Evolutionary conservation across 345 rosid species (phyloP).

Genomic region (Passiflora organensis): DNA sequence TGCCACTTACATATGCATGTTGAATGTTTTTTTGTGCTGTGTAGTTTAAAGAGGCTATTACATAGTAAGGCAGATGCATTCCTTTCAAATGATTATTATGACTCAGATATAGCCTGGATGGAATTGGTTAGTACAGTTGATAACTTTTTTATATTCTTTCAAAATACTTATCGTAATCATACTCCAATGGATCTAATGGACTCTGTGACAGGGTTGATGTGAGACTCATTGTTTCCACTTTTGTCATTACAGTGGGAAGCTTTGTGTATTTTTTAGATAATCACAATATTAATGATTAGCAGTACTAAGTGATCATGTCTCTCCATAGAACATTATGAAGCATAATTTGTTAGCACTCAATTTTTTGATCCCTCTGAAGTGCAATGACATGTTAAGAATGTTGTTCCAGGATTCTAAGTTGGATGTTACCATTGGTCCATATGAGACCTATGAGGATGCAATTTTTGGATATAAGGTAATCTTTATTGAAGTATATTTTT

Average conservation of each 20-base stretch:
- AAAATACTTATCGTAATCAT: no score
- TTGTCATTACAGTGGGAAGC: no score
- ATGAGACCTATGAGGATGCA: conserved; percentile 91
- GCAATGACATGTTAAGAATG: neutral
- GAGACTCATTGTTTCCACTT: no score
- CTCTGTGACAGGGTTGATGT: no score
- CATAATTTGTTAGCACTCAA: no score
- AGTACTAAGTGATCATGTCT: no score
- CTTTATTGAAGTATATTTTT: no score
- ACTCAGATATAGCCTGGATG: conserved; percentile 96
- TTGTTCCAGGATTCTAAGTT: conserved; percentile 68
- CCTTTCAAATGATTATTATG: conserved; percentile 83
- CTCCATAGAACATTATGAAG: no score
- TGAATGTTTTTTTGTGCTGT: conserved; percentile 21
- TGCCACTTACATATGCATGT: conserved; percentile 3
- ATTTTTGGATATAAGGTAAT: conserved; percentile 89
- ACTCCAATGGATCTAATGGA: no score
- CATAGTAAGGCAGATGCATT: conserved; percentile 87
- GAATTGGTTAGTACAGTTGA: conserved; percentile 59
- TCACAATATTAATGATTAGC: no score
- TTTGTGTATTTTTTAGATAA: no score
- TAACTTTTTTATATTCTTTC: no score
- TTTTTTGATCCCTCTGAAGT: neutral
- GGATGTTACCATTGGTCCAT: conserved; percentile 94
- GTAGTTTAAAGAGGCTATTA: conserved; percentile 80